Conservation (phyloP, 2,329 filamentous ascomycete species). For the Diplodia sapinea region DNA sequence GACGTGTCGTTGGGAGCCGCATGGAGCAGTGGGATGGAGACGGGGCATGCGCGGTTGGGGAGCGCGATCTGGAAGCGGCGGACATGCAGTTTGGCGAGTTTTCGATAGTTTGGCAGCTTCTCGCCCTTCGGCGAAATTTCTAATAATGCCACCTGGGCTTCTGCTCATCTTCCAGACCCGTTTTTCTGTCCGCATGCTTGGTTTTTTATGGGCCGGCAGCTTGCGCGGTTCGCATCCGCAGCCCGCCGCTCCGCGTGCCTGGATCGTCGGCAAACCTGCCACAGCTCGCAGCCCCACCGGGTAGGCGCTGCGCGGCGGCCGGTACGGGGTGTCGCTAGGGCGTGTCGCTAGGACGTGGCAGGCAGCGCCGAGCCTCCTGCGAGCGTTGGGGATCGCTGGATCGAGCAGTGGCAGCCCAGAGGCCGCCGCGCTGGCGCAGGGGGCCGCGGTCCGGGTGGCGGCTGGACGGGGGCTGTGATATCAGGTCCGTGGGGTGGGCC, state of each 20-base stretch:
- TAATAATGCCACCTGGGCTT: constrained; percentile 27
- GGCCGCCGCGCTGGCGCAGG: not conserved
- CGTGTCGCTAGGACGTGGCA: not conserved
- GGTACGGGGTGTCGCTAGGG: constrained; percentile 11
- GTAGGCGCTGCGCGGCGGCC: not conserved
- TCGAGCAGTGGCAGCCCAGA: constrained; percentile 16
- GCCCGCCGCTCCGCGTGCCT: constrained; percentile 16
- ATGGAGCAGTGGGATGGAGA: constrained; percentile 2
- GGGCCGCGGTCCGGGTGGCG: constrained; percentile 12
- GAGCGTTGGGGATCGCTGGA: constrained; percentile 20
- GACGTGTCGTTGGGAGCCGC: constrained; percentile 20
- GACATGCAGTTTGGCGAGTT: constrained; percentile 22
- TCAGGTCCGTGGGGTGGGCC: constrained; percentile 11
- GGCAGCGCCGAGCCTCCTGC: constrained; percentile 24
- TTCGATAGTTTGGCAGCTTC: constrained; percentile 20
- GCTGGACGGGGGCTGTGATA: constrained; percentile 11
- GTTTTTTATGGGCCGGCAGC: constrained; percentile 24
- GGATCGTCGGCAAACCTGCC: constrained; percentile 31
- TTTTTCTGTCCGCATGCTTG: constrained; percentile 29
- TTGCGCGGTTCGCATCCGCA: constrained; percentile 26
- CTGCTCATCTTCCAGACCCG: constrained; percentile 19
- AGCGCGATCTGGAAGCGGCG: constrained; percentile 25
- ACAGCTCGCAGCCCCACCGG: constrained; percentile 18
- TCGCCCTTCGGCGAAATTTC: constrained; percentile 29
- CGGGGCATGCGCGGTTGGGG: constrained; percentile 2